Base-by-base conservation (phyloP, 2,329 filamentous ascomycete species). In the Neoarthrinium moseri region DNA sequence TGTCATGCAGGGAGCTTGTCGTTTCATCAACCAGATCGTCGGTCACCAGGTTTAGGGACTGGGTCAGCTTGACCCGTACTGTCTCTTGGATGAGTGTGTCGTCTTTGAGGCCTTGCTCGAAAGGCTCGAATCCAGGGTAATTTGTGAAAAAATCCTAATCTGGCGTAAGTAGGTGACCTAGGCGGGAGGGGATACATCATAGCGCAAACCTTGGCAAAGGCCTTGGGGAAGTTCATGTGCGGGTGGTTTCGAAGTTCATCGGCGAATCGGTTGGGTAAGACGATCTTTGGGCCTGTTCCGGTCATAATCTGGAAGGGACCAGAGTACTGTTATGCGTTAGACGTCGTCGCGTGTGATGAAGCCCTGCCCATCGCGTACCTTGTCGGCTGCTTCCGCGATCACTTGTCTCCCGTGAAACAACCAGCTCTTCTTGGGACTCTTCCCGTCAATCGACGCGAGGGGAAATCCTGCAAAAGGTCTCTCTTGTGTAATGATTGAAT, bases 241-340 rank as follows among this genome's bases (percentile, higher is more conserved):
- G 61, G 60, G 22, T 64, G 53, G 51, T 62, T 68, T 35, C 64
- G 62, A 15, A 67, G 49, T 51, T 69, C 66, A 18, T 69, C 61
- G 8, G 62, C 61, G 33, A 57, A 59, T 26, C 47, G 54, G 23
- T 62, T 64, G 2, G 64, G 63, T 34, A 67, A 23, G 24, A 67
- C 45, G 45, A 64, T 61, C 47, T 62, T 64, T 2, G 60, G 61
- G 4, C 61, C 62, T 0, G 60, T 62, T 17, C 59, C 59, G 1
- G 59, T 60, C 47, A 65, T 58, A 32, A 65, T 46, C 45, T 65
- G 62, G 40, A 63, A 64, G 5, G 61, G 57, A 1, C 59, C 62
- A 33, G 59, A 56, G 43, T 56, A 58, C 61, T 62, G 30, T 12
- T 4, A 30, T 26, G 29, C 21, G 29, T 60, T 45, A 59, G 53